phyloP scores from a whole-genome alignment of 2,329 filamentous ascomycete species.

The Pseudocercospora fuligena region DNA sequence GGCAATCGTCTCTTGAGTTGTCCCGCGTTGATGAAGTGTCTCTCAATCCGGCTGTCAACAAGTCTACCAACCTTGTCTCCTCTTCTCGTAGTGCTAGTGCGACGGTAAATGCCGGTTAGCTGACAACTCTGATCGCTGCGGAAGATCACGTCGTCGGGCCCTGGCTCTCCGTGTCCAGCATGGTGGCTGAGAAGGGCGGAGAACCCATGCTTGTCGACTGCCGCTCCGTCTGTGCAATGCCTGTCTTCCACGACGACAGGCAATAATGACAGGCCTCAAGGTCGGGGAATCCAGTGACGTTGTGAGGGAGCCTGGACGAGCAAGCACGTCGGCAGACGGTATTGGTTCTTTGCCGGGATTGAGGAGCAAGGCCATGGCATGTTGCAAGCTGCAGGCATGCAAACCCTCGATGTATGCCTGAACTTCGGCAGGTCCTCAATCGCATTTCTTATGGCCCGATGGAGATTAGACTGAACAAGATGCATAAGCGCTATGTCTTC shows the following conservation, averaged over 20 bases:
- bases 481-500: constrained; percentile 1
- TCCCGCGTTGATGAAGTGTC: background rate
- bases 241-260: constrained; percentile 9
- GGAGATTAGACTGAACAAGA: background rate
- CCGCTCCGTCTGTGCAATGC: constrained; percentile 23
- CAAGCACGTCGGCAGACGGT: background rate
- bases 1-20: constrained; percentile 5
- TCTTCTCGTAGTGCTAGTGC: background rate
- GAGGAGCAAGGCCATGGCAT: background rate
- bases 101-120: constrained; percentile 6
- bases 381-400: constrained; percentile 1
- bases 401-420: constrained; percentile 14
- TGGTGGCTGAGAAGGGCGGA: constrained; percentile 20
- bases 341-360: background rate
- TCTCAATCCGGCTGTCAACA: background rate
- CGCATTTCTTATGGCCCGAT: background rate
- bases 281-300: constrained; percentile 17
- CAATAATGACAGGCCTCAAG: constrained; percentile 16
- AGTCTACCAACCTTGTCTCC: constrained; percentile 1
- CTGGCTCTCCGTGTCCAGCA: constrained; percentile 6
- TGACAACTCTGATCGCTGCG: constrained; percentile 8
- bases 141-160: constrained; percentile 3
- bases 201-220: constrained; percentile 23
- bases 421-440: constrained; percentile 17
- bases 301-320: constrained; percentile 9